Evolutionary conservation across 805 yeast genomes (phyloP).

Genomic region (Saccharomycopsis sp.): DNA sequence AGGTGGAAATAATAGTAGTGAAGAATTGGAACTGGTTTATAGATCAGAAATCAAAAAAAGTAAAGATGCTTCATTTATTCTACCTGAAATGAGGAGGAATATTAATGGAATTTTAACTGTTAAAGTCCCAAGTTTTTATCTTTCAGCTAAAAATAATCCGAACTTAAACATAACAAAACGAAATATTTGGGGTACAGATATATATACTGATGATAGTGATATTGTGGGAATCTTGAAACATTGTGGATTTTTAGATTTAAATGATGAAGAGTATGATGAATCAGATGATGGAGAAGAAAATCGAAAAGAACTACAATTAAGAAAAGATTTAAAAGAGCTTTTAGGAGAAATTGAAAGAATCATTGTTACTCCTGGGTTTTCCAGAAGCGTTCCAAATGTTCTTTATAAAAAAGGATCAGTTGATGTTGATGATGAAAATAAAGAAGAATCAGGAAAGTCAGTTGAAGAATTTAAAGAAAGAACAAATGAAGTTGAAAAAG

Average conservation of each 20-base stretch:
- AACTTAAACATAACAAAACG: slow-evolving; percentile 8
- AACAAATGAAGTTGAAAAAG: too few species aligned
- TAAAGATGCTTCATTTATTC: slow-evolving; percentile 18
- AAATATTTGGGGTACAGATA: slow-evolving; percentile 77
- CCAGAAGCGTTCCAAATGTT: not conserved
- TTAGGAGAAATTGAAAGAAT: slow-evolving; percentile 19
- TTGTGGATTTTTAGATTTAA: slow-evolving; percentile 47
- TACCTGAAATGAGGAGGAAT: slow-evolving; percentile 28
- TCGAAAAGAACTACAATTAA: too few species aligned
- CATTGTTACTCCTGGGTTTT: slow-evolving; percentile 6
- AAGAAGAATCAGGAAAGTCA: not conserved
- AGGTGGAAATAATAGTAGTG: not conserved
- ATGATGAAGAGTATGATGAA: slow-evolving; percentile 13
- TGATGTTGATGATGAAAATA: not conserved
- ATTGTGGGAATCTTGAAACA: slow-evolving; percentile 66
- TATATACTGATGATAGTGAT: slow-evolving; percentile 93
- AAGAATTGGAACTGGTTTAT: not conserved
- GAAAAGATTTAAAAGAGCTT: slow-evolving; percentile 24
- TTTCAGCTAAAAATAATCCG: slow-evolving; percentile 16
- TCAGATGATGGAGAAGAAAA: slow-evolving; percentile 15
- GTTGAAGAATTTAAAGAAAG: not conserved
- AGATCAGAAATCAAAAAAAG: slow-evolving; percentile 10
- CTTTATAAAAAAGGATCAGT: not conserved
- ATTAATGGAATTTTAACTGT: slow-evolving; percentile 30
- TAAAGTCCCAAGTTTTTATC: slow-evolving; percentile 22